Base-by-base conservation (phyloP, 1,139 yeast species). In the Lodderomyces orthopsilosis region DNA sequence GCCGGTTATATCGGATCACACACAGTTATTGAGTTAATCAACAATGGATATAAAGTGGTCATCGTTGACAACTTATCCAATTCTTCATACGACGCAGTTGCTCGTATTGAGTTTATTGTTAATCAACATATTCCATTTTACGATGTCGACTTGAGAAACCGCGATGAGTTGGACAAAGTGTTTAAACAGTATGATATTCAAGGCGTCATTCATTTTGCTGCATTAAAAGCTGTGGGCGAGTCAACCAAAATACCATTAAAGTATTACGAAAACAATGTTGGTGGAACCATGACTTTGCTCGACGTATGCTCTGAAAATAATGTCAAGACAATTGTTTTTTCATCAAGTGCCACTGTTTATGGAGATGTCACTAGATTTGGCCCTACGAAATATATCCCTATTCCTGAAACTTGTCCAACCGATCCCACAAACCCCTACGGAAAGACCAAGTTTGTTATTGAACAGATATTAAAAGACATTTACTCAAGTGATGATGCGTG, bases 1-100 rank as follows among this genome's bases (percentile, higher is more conserved):
- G 89, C 94, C 27, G 95, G 95, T 26, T 87, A 87, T 63, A 85
- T 87, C 56, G 95, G 95, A 22, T 83, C 93, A 14, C 95, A 86
- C 59, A 83, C 93, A 2, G 85, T 81, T 6, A 77, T 84, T 32
- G 85, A 83, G 52, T 72, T 86, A 45, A 61, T 85, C 45, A 74
- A 79, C 51, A 74, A 79, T 43, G 88, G 88, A 30, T 77, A 82
- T 57, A 74, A 82, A 38, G 90, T 85, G 24, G 81, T 87, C 17
- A 75, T 87, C 40, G 79, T 83, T 30, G 95, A 87, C 62, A 84
- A 83, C 58, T 70, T 85, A 48, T 66, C 74, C 56, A 86, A 84
- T 58, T 83, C 94, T 6, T 75, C 84, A 36, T 74, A 74, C 53
- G 90, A 84, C 53, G 82, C 91, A 1, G 70, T 87, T 44, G 76